Percentiles rank a stretch among this genome's conserved stretches.
These are phyloP conservation scores for Rubroboletus pulcherrimus DNA, from an alignment of 768 basidiomycete genomes.

Conservation along the genomic window DNA sequence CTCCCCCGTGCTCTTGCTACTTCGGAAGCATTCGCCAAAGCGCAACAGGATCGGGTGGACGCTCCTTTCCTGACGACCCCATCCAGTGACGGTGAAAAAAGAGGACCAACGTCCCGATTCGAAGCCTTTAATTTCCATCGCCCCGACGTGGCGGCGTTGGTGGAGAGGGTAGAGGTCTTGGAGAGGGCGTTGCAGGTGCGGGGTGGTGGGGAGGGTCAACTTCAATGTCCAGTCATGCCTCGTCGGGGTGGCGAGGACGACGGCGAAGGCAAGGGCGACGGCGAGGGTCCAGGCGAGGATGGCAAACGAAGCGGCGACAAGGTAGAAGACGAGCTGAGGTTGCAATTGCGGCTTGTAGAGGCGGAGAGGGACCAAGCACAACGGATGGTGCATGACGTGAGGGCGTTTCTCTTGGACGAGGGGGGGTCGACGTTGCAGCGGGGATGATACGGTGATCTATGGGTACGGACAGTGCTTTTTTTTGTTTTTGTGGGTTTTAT, in stretches of 20 bases:
- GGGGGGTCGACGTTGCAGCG: background rate
- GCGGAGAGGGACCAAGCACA: conserved; percentile 20
- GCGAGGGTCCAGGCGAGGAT: too few species aligned
- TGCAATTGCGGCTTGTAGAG: conserved; percentile 13
- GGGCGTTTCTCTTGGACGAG: conserved; percentile 15
- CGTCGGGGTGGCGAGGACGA: background rate
- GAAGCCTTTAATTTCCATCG: background rate
- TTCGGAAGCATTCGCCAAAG: conserved; percentile 23
- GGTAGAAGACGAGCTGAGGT: conserved; percentile 7
- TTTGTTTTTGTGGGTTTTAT: too few species aligned
- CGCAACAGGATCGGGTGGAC: conserved; percentile 1
- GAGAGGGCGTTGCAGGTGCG: conserved; percentile 17
- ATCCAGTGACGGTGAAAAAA: background rate
- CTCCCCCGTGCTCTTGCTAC: background rate
- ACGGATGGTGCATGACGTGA: conserved; percentile 14
- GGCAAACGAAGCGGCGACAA: background rate
- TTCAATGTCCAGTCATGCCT: background rate
- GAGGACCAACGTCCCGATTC: background rate
- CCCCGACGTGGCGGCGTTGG: conserved; percentile 14
- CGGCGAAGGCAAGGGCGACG: too few species aligned
- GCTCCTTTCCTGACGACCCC: background rate
- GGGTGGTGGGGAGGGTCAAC: background rate
- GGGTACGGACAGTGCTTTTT: too few species aligned
- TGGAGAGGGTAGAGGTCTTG: conserved; percentile 24
- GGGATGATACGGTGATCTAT: background rate